Evolutionary conservation across 2,329 filamentous ascomycete genomes (phyloP), one percentile per base, ranked within the genome.

Genomic region (Aspergillus proliferans): DNA sequence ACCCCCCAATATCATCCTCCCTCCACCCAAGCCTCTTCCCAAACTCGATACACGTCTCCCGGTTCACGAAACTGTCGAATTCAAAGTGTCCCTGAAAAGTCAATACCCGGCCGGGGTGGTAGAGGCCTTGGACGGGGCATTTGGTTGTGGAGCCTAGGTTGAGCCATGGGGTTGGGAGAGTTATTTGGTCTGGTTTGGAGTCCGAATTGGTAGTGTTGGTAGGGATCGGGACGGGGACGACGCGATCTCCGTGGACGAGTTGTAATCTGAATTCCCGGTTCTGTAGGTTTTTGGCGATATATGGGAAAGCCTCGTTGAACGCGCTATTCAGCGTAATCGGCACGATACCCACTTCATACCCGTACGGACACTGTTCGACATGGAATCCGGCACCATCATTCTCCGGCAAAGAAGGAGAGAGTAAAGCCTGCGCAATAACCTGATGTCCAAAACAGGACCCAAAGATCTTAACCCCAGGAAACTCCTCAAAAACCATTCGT

Each of bases 401-500:
- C 9, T 24, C 41, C 12, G 14, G 34, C 21, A 21, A 39, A 26
- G 28, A 15, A 9, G 38, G 34, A 15, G 34, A 42, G 2, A 59
- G 44, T 1, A 59, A 12, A 1, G 52, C 49, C 38, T 51, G 47
- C 2, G 52, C 56, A 34, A 66, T 57, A 12, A 65, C 49, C 50
- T 66, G 64, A 43, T 66, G 64, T 0, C 64, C 66, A 52, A 67
- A 69, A 46, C 66, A 69, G 2, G 65, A 66, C 7, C 65, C 66
- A 43, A 68, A 60, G 6, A 67, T 51, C 14, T 60, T 62, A 3
- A 69, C 64, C 19, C 60, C 38, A 2, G 65, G 60, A 44, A 61
- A 65, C 0, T 58, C 33, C 0, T 40, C 45, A 47, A 60, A 66
- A 0, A 68, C 59, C 0, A 42, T 58, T 6, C 54, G 53, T 19